phyloP scores from a whole-genome alignment of 2,329 filamentous ascomycete species.

The Beauveria bassiana region DNA sequence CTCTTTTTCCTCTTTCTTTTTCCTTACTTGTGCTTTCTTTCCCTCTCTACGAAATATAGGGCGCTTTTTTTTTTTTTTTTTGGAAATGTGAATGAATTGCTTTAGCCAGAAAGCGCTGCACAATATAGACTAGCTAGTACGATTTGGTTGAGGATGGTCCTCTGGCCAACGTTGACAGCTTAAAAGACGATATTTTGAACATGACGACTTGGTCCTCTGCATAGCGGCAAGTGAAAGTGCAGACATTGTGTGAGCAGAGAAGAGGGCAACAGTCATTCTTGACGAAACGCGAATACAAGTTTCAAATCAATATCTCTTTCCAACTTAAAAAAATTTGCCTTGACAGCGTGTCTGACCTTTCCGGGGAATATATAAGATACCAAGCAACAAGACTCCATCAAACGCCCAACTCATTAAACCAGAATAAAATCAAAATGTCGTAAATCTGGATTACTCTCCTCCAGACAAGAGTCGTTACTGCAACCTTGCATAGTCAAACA shows the following conservation, averaged over 20 bases:
- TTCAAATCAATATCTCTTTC: background rate
- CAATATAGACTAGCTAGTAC: background rate
- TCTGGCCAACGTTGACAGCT: background rate
- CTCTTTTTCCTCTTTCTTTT: background rate
- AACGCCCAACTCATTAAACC: background rate
- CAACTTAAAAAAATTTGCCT: background rate
- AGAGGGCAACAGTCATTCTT: background rate
- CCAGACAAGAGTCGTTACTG: background rate
- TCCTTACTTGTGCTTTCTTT: background rate
- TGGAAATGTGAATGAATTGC: background rate
- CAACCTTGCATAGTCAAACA: background rate
- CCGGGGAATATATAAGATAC: background rate
- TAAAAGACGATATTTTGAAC: background rate
- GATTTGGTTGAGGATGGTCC: background rate
- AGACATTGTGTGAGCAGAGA: too few species aligned
- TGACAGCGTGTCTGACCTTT: constrained; percentile 1
- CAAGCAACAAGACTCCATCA: background rate
- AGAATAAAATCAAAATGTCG: background rate
- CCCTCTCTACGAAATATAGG: background rate
- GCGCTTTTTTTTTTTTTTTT: background rate
- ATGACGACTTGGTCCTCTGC: background rate
- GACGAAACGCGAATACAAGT: background rate
- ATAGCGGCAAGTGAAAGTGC: background rate
- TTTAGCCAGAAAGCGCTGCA: background rate
- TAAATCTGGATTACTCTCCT: background rate